These are phyloP conservation scores for Fagus sylvatica DNA, from an alignment of 306 rosid species.

Conservation along the genomic window DNA sequence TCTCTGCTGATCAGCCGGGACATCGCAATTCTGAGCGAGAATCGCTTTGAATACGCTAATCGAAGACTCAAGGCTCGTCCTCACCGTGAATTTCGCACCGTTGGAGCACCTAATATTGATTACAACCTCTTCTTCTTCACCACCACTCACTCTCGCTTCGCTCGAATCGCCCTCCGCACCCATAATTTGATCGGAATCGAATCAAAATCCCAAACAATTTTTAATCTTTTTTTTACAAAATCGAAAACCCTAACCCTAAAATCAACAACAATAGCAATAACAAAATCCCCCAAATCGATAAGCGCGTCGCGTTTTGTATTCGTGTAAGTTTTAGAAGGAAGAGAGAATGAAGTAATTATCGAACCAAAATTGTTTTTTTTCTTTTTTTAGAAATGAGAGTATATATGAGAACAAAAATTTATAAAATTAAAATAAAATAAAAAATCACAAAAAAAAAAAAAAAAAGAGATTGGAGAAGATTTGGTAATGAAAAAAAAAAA, in stretches of 20 bases:
- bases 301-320: background rate
- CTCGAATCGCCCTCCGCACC: constrained; percentile 49
- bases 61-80: constrained; percentile 30
- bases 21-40: constrained; percentile 46
- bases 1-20: constrained; percentile 50
- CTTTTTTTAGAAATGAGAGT: too few relatives aligned
- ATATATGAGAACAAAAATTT: background rate
- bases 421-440: background rate
- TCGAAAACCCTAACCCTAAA: constrained; percentile 33
- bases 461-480: background rate
- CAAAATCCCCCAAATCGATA: background rate
- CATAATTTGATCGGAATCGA: constrained; percentile 28
- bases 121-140: constrained; percentile 16
- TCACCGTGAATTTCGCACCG: constrained; percentile 45
- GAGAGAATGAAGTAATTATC: background rate
- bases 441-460: background rate
- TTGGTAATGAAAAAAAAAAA: background rate
- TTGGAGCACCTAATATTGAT: constrained; percentile 46
- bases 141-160: constrained; percentile 32
- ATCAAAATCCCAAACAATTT: background rate
- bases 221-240: background rate
- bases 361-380: background rate
- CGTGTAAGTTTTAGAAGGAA: background rate
- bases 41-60: constrained; percentile 40
- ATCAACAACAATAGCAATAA: background rate